Evolutionary conservation across 306 rosid species (phyloP), one percentile per base, ranked within the genome.

Genomic region (Nissolia schottii): DNA sequence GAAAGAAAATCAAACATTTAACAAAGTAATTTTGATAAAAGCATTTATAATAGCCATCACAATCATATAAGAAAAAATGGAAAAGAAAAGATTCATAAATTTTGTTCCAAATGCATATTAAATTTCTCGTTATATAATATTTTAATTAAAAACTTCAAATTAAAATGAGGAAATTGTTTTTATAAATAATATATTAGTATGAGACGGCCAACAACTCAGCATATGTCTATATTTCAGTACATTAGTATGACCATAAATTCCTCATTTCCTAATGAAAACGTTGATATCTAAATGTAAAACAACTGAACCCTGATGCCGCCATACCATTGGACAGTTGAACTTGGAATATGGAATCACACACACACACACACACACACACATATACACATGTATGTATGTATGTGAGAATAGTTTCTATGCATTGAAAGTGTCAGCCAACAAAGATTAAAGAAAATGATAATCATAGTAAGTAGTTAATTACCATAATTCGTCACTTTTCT

Each of bases 1-100:
- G 10, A 37, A 28, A 18, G 38, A 40, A 79, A 14, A 50, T 34
- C n/a, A 73, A 61, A 79, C 19, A 69, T 43, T 75, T 46, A 14
- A 50, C 12, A 64, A 74, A 37, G 71, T 54, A 45, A 34, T 16
- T 34, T 50, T 12, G 23, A 31, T 24, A 48, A 50, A 69, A 41
- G 59, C 53, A 31, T 56, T 68, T 27, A 59, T 38, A 14, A 48
- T 43, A 68, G 54, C 27, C 31, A 57, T 23, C 38, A 19, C 51
- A 70, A 32, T 56, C 57, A 62, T 40, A 43, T 48, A 13, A 50
- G 37, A 20, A 51, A 50, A 4, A 54, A 24, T 16, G 20, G n/a
- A 22, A 23, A 49, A 49, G 40, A 58, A 62, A 62, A 62, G 16
- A 46, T 48, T 48, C n/a, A 1, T 32, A 64, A 60, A 35, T 16